These are phyloP conservation scores for Dactylellina cionopaga DNA, from an alignment of 2,329 filamentous ascomycete genomes.

Conservation along the genomic window DNA sequence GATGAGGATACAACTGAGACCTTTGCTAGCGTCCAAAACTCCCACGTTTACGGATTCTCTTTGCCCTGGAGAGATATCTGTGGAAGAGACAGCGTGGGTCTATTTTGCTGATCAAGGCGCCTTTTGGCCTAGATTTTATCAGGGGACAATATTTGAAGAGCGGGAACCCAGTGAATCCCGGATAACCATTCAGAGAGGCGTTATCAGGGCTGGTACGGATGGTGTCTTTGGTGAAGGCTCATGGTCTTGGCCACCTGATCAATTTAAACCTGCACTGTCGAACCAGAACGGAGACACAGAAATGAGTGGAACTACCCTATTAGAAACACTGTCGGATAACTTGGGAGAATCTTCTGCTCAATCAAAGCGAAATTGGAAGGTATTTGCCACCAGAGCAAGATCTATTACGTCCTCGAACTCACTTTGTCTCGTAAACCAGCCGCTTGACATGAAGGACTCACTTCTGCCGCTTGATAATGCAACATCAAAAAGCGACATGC, in stretches of 20 bases:
- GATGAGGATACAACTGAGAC: conserved; percentile 40
- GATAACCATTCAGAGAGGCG: conserved; percentile 27
- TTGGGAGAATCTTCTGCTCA: neutral
- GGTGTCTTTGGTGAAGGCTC: conserved; percentile 36
- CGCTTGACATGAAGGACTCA: too few species aligned
- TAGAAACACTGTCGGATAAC: neutral
- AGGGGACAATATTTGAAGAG: neutral
- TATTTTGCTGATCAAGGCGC: conserved; percentile 35
- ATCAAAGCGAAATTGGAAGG: conserved; percentile 35
- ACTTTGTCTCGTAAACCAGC: too few species aligned
- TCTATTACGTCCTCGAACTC: conserved; percentile 22
- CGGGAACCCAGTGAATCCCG: neutral
- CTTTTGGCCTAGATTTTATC: conserved; percentile 4
- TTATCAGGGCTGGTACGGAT: conserved; percentile 29
- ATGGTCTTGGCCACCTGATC: conserved; percentile 7
- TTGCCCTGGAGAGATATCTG: conserved; percentile 19
- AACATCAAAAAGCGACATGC: neutral
- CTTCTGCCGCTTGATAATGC: neutral
- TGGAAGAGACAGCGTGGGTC: conserved; percentile 39
- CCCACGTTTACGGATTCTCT: conserved; percentile 45
- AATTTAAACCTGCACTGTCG: neutral
- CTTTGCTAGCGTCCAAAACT: conserved; percentile 24
- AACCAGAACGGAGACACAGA: neutral
- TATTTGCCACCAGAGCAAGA: conserved; percentile 49
- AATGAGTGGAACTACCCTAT: neutral